Conservation (phyloP, 495 filamentous ascomycete genomes). For the Terfezia boudieri region DNA sequence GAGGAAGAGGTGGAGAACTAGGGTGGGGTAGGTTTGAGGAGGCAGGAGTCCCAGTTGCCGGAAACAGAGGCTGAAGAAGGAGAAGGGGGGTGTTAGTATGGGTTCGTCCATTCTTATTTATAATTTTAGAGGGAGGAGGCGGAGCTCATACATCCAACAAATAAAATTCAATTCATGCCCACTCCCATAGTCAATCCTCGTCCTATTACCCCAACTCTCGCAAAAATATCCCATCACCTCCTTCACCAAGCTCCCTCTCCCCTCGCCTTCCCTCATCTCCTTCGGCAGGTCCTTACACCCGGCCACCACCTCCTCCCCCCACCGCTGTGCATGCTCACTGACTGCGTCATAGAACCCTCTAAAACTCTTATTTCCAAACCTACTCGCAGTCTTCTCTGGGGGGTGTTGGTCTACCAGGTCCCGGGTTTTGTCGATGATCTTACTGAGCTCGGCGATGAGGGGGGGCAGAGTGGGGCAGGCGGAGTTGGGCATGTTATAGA, state of each 20-base stretch:
- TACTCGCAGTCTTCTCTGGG: constrained; percentile 63
- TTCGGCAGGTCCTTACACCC: constrained; percentile 29
- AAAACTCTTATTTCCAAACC: constrained; percentile 89
- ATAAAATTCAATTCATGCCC: constrained; percentile 94
- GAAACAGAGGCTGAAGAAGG: constrained; percentile 36
- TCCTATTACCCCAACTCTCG: constrained; percentile 63
- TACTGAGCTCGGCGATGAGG: constrained; percentile 39
- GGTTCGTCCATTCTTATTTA: background rate
- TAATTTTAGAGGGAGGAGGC: background rate
- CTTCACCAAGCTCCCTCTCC: constrained; percentile 33
- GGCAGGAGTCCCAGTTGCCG: constrained; percentile 52
- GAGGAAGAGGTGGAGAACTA: constrained; percentile 57
- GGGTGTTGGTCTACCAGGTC: constrained; percentile 41
- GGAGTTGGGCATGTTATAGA: constrained; percentile 52
- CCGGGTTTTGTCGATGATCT: constrained; percentile 45
- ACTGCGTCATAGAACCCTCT: constrained; percentile 59
- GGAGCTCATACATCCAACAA: constrained; percentile 41
- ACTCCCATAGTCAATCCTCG: constrained; percentile 89
- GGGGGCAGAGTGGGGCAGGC: constrained; percentile 29
- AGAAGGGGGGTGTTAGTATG: background rate
- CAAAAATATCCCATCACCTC: constrained; percentile 63
- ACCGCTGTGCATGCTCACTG: constrained; percentile 26
- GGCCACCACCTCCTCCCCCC: constrained; percentile 35
- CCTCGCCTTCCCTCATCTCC: constrained; percentile 34
- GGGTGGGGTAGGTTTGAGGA: constrained; percentile 37